Base-by-base conservation (phyloP, 2,329 filamentous ascomycete species). In the Fusarium proliferatum region DNA sequence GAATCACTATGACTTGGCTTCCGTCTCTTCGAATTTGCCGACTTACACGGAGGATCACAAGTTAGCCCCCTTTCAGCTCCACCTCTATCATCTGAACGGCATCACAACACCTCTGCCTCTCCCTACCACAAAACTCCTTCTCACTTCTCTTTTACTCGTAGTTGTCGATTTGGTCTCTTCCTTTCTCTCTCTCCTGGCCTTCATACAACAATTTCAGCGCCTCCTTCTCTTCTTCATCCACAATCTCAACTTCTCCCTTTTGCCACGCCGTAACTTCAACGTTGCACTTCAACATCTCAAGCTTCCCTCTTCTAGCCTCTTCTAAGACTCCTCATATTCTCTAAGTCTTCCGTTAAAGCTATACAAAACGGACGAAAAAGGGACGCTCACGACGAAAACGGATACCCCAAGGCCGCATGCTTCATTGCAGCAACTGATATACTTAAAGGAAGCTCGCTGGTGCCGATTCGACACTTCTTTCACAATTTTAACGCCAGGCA, bases 41-140 rank as follows among this genome's bases (percentile, higher is more conserved):
- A 43, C 69, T 66, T 73, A 66, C 51, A 72, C 64, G 42, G 46
- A 26, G 33, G n/a, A 51, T 56, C 60, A 49, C 64, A 52, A 39
- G 15, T 61, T 28, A 42, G 28, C 53, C 51, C 59, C 23, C 39
- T 71, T 34, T 57, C 43, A 26, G 19, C 67, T 71, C 61, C 38
- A 60, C 48, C 30, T 36, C 39, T 51, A 58, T 62, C 30, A 61
- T 66, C 43, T 48, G 34, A 49, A 53, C 38, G 13, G 46, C 61
- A 71, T 9, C 28, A 36, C 67, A 46, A 10, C 55, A 49, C 53
- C 53, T 43, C 8, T 28, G 17, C 48, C 39, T 70, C 53, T 69
- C 57, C 19, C 33, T 46, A 16, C 21, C 19, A n/a, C 26, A 15
- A 36, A 34, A 43, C 21, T 30, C 38, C 21, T 11, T 28, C 21